A percentile compares a stretch with the other conserved stretches of the same genome.
These are phyloP conservation scores for Alternaria ventricosa DNA, from an alignment of 2,329 filamentous ascomycete species.

Conservation along the genomic window DNA sequence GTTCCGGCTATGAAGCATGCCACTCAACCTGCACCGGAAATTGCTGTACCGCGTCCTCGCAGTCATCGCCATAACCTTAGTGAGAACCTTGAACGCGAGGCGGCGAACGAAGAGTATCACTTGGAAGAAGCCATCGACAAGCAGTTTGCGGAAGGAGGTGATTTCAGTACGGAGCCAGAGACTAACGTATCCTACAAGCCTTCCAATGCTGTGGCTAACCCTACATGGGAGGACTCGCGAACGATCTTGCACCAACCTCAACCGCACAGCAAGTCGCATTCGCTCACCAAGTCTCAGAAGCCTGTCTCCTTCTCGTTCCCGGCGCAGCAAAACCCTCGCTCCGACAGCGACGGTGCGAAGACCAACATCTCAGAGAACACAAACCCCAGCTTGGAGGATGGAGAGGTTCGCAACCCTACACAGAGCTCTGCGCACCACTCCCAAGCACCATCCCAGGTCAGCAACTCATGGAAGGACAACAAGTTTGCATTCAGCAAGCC, in stretches of 20 bases:
- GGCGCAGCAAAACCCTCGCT: slow-evolving; percentile 40
- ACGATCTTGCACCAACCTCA: slow-evolving; percentile 71
- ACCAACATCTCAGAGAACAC: slow-evolving; percentile 50
- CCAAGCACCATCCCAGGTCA: slow-evolving; percentile 45
- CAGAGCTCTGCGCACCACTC: slow-evolving; percentile 42
- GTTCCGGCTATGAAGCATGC: slow-evolving; percentile 49
- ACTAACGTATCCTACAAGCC: slow-evolving; percentile 33
- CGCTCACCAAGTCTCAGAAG: slow-evolving; percentile 68
- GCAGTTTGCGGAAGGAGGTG: slow-evolving; percentile 77
- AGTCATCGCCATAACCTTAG: slow-evolving; percentile 75
- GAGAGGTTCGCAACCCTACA: slow-evolving; percentile 27
- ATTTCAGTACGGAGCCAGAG: slow-evolving; percentile 64
- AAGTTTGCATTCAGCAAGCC: slow-evolving; percentile 45
- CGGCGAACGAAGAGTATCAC: slow-evolving; percentile 86
- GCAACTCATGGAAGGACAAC: slow-evolving; percentile 46
- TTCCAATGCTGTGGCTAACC: slow-evolving; percentile 34
- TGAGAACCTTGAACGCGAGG: slow-evolving; percentile 79
- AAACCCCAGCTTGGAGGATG: slow-evolving; percentile 48
- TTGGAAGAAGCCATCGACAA: slow-evolving; percentile 79
- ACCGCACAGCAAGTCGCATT: slow-evolving; percentile 76
- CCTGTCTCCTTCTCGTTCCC: slow-evolving; percentile 40
- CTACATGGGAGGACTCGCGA: slow-evolving; percentile 43
- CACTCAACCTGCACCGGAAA: slow-evolving; percentile 55
- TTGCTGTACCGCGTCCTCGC: slow-evolving; percentile 65
- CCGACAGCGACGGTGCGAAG: slow-evolving; percentile 49